Base-by-base conservation (phyloP, 139 green algal genomes). In the Pedinophyceae sp. region DNA sequence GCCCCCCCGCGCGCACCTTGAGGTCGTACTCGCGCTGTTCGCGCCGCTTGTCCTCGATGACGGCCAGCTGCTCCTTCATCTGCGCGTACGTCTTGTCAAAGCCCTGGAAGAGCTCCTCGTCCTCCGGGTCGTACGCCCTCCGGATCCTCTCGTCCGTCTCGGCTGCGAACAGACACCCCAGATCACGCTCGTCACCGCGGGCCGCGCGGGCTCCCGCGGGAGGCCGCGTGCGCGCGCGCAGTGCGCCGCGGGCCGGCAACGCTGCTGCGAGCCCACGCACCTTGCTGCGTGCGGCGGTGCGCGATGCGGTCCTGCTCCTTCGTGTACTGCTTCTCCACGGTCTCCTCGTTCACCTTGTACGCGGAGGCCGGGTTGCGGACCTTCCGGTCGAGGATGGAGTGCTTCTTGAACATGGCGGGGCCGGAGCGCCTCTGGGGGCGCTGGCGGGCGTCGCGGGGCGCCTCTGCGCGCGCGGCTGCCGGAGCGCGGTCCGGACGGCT, bases 401-500 rank as follows among this genome's bases (percentile, higher is more conserved):
- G 7, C 34, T 43, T 43, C 34, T 43, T 43, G 34, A 43, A 43
- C 34, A 43, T 43, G n/a, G n/a, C n/a, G n/a, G n/a, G n/a, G n/a
- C n/a, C n/a, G n/a, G n/a, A n/a, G n/a, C n/a, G n/a, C n/a, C n/a
- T n/a, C n/a, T n/a, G n/a, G n/a, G n/a, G n/a, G n/a, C n/a, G n/a
- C n/a, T n/a, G n/a, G n/a, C n/a, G n/a, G n/a, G n/a, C n/a, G n/a
- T n/a, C n/a, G n/a, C n/a, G n/a, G n/a, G n/a, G n/a, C n/a, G n/a
- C n/a, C n/a, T n/a, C n/a, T n/a, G n/a, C n/a, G n/a, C n/a, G n/a
- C n/a, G n/a, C n/a, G n/a, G n/a, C n/a, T n/a, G n/a, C n/a, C n/a
- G n/a, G n/a, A n/a, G n/a, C n/a, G n/a, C n/a, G n/a, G n/a, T n/a
- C n/a, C n/a, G n/a, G n/a, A n/a, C n/a, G n/a, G n/a, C n/a, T n/a